Percentiles rank a stretch among this genome's conserved stretches.
Evolutionary conservation across 371 early-diverging fungal species (phyloP).

Genomic region (Apophysomyces trapeziformis): DNA sequence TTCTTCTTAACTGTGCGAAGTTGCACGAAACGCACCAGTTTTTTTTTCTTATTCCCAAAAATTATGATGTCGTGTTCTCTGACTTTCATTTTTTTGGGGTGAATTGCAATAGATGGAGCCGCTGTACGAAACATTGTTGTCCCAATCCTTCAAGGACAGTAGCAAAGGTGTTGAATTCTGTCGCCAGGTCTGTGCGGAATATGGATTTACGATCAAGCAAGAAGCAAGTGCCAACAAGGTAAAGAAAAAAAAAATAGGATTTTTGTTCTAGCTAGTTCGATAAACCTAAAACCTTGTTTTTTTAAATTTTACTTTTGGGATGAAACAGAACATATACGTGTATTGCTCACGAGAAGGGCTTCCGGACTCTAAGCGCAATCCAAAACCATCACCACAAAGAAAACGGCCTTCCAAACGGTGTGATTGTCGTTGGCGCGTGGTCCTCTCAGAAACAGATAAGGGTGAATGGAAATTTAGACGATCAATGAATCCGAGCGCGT

Average conservation of each 20-base stretch:
- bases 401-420: constrained; percentile 58
- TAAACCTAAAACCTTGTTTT: not conserved
- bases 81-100: not conserved
- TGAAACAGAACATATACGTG: constrained; percentile 55
- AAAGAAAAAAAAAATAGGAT: constrained; percentile 9
- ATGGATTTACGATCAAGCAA: constrained; percentile 45
- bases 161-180: constrained; percentile 42
- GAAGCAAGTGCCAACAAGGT: constrained; percentile 45
- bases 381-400: constrained; percentile 53
- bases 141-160: constrained; percentile 39
- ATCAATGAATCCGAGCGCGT: constrained; percentile 59
- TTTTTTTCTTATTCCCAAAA: too few relatives aligned
- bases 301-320: not conserved
- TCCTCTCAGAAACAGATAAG: constrained; percentile 53
- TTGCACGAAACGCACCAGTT: constrained; percentile 8
- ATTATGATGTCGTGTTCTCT: constrained; percentile 9
- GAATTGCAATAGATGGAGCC: constrained; percentile 36
- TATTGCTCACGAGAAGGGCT: constrained; percentile 65
- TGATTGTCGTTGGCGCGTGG: constrained; percentile 64
- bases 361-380: constrained; percentile 55
- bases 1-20: not conserved
- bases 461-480: constrained; percentile 57
- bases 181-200: constrained; percentile 37
- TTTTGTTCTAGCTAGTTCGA: constrained; percentile 6
- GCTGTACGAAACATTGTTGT: constrained; percentile 37